Evolutionary conservation across 306 rosid genomes (phyloP), one percentile per base, ranked within the genome.

Genomic region (Sicyos baderoa): DNA sequence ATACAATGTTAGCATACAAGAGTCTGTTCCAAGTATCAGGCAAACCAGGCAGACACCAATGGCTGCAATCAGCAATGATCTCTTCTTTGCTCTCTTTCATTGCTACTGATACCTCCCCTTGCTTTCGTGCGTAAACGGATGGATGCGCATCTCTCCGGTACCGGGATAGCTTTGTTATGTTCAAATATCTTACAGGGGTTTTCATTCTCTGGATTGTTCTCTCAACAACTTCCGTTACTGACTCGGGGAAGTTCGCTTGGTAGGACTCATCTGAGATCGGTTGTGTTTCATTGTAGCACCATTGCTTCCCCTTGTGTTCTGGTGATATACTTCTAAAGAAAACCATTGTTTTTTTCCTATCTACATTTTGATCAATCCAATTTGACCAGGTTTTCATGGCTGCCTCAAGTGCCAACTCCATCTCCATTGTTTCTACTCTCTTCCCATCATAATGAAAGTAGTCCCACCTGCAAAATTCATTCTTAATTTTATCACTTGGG

Each of bases 11-110:
- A n/a, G 78, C 72, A 70, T 74, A 77, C 69, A 77, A 17, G n/a
- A 83, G 76, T 40, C 80, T 77, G 74, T 80, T 80, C 82, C 81
- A 80, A 6, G 84, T 80, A 75, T 83, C 87, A 0, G 84, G 87
- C 13, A 80, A 53, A 16, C 84, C 87, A 6, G 87, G 82, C 70
- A 83, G 60, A 66, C 84, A 78, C 87, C 87, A 78, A 66, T 79
- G 80, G 72, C 76, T 84, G 72, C 83, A 84, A 68, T 81, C 83
- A 13, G 80, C 74, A 32, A 29, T 29, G n/a, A 44, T 25, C 35
- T 65, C 63, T 0, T 78, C 73, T 27, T 22, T 48, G 23, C 23
- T 71, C 50, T 61, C 48, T 10, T 67, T 37, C 52, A 3, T 11
- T 10, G 68, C 72, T 12, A 68, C 42, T 40, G 25, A 71, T 21